These are phyloP conservation scores for Ceratocystis destructans DNA, from an alignment of 2,329 filamentous ascomycete genomes.

Conservation along the genomic window DNA sequence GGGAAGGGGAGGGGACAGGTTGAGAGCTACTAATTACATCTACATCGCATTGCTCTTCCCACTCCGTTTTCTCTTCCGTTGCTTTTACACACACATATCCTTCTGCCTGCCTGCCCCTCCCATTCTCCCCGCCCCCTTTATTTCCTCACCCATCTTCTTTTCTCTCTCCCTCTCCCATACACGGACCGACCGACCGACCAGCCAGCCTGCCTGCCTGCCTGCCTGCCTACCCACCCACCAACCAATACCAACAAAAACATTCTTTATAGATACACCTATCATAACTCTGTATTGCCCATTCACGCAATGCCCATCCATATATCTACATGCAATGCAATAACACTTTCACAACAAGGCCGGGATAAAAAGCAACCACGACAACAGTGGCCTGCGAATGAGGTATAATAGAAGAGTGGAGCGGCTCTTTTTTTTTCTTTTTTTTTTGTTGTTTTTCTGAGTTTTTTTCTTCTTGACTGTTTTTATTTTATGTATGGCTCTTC, in stretches of 20 bases:
- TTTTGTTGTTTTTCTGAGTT: conserved; percentile 2
- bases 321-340: no score
- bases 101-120: neutral
- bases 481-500: neutral
- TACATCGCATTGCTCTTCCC: no score
- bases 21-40: neutral
- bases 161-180: neutral
- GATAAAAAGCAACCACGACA: no score
- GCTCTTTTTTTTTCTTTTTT: neutral
- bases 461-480: neutral
- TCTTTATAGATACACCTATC: no score
- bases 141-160: neutral
- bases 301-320: no score
- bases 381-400: no score
- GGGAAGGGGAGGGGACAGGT: neutral
- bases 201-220: no score
- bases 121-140: neutral
- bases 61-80: neutral
- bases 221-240: no score
- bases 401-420: no score
- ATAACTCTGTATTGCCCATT: no score
- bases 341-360: no score
- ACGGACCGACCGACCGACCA: neutral
- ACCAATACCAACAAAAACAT: no score
- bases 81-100: neutral